phyloP scores from a whole-genome alignment of 106 monocot genomes.

The Dendrobium huoshanense region DNA sequence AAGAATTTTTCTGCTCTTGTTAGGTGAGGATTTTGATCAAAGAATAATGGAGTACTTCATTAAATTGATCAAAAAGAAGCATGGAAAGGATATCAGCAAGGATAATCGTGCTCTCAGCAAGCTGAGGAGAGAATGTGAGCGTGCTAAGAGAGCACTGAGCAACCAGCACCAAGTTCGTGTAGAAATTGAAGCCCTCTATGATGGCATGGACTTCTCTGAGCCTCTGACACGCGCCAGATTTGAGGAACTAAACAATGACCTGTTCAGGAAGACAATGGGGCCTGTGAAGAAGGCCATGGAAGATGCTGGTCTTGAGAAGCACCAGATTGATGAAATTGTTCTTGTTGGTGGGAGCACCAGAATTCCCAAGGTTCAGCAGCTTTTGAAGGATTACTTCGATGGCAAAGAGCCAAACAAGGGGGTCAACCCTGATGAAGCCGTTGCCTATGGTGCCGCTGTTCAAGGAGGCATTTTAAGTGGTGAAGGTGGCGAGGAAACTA shows the following conservation, averaged over 20 bases:
- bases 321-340: constrained; percentile 34
- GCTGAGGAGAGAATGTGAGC: constrained; percentile 34
- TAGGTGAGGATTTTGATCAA: constrained; percentile 33
- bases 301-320: constrained; percentile 30
- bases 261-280: constrained; percentile 32
- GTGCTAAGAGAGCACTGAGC: constrained; percentile 37
- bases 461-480: constrained; percentile 32
- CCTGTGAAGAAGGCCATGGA: constrained; percentile 31
- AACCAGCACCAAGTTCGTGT: constrained; percentile 33
- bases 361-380: constrained; percentile 36
- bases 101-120: constrained; percentile 34
- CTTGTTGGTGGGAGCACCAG: constrained; percentile 30
- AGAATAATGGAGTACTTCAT: constrained; percentile 37
- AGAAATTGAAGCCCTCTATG: constrained; percentile 27
- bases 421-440: constrained; percentile 36
- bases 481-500: constrained; percentile 27
- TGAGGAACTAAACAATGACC: constrained; percentile 30
- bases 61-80: constrained; percentile 33
- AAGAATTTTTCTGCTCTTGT: no score
- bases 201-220: constrained; percentile 28
- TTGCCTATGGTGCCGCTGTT: constrained; percentile 24
- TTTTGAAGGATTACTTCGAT: constrained; percentile 30
- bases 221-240: constrained; percentile 27
- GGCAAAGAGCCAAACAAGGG: constrained; percentile 31
- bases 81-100: constrained; percentile 40